Percentiles rank a stretch among this genome's conserved stretches.
These are phyloP conservation scores for Citrus sinensis DNA, from an alignment of 345 rosid genomes.

Conservation along the genomic window DVS_A1.0 CM039163.1:42700501-42701000, in stretches of 20 bases:
- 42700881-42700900: constrained; percentile 57
- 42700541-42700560: neutral
- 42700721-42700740: constrained; percentile 64
- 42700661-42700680: constrained; percentile 33
- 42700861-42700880: constrained; percentile 56
- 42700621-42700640: constrained; percentile 9
- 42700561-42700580: neutral
- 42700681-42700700: constrained; percentile 30
- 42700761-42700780: constrained; percentile 9
- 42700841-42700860: constrained; percentile 20
- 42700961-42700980: constrained; percentile 56
- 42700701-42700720: constrained; percentile 56
- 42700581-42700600: neutral
- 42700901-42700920: constrained; percentile 49
- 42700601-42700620: neutral
- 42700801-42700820: constrained; percentile 14
- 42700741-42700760: constrained; percentile 30
- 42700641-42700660: constrained; percentile 26
- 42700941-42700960: constrained; percentile 74
- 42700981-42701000: constrained; percentile 48
- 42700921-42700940: constrained; percentile 68
- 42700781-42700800: constrained; percentile 13
- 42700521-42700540: constrained; percentile 30
- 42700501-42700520: constrained; percentile 24
- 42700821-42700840: constrained; percentile 8